Conservation (phyloP, 2,329 filamentous ascomycete species). For the Aspergillus eucalypticola region DNA sequence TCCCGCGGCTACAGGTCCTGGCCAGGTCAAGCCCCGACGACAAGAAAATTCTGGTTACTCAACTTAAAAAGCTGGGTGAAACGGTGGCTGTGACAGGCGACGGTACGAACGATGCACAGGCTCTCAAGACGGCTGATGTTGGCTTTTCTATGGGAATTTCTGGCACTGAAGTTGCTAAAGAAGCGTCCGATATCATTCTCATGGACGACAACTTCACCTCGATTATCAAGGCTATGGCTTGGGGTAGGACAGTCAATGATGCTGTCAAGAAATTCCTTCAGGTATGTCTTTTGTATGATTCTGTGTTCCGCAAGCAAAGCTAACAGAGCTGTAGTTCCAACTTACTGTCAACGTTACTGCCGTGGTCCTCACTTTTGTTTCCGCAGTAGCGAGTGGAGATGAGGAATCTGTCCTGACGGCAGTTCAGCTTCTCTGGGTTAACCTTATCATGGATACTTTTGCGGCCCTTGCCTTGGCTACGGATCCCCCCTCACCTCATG, state of each 20-base stretch:
- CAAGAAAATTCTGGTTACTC: slow-evolving; percentile 71
- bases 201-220: slow-evolving; percentile 88
- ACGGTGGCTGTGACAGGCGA: slow-evolving; percentile 82
- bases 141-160: slow-evolving; percentile 85
- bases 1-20: slow-evolving; percentile 69
- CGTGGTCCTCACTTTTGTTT: slow-evolving; percentile 65
- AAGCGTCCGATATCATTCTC: slow-evolving; percentile 80
- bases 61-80: slow-evolving; percentile 70
- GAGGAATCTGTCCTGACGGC: slow-evolving; percentile 64
- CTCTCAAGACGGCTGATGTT: slow-evolving; percentile 77
- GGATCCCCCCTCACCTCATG: slow-evolving; percentile 59
- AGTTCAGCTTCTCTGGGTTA: slow-evolving; percentile 69
- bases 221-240: slow-evolving; percentile 81
- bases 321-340: slow-evolving; percentile 37
- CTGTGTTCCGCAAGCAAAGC: background rate
- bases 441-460: slow-evolving; percentile 70
- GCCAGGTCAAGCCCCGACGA: slow-evolving; percentile 75
- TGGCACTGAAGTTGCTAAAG: slow-evolving; percentile 80
- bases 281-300: slow-evolving; percentile 17
- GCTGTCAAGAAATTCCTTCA: slow-evolving; percentile 73
- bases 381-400: slow-evolving; percentile 58
- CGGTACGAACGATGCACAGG: slow-evolving; percentile 80
- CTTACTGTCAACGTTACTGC: slow-evolving; percentile 66
- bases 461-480: slow-evolving; percentile 66
- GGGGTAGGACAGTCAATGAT: slow-evolving; percentile 76